phyloP scores from a whole-genome alignment of 257 asterid species.

The Schizonepeta tenuifolia region DNA sequence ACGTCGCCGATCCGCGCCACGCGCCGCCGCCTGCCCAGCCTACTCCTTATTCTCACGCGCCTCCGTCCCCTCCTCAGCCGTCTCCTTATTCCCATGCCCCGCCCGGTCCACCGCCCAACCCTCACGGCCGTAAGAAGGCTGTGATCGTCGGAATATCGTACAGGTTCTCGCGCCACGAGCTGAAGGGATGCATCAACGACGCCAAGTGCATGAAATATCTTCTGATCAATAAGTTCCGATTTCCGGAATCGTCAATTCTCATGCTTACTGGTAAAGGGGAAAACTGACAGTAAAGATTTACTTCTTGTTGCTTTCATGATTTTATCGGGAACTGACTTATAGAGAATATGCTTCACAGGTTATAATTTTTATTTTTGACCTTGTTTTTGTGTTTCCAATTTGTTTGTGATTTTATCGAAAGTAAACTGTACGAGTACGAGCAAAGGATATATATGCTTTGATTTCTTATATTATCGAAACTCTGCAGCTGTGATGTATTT shows the following conservation, averaged over 20 bases:
- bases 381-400: not conserved
- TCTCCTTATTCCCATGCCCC: constrained; percentile 78
- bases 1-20: constrained; percentile 68
- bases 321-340: constrained; percentile 5
- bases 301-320: constrained; percentile 5
- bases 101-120: constrained; percentile 70
- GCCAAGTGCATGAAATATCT: constrained; percentile 93
- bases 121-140: constrained; percentile 86
- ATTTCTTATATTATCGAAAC: not conserved
- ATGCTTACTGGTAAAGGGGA: constrained; percentile 76
- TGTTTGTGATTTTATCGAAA: constrained; percentile 9
- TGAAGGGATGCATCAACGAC: constrained; percentile 92
- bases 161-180: constrained; percentile 75
- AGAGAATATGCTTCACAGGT: constrained; percentile 27
- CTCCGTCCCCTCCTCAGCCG: constrained; percentile 53
- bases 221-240: constrained; percentile 70
- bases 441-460: not conserved
- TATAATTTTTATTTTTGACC: not conserved
- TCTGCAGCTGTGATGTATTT: not conserved
- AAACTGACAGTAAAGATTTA: constrained; percentile 16
- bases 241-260: constrained; percentile 87
- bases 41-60: constrained; percentile 64
- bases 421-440: constrained; percentile 6
- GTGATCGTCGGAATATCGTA: constrained; percentile 94
- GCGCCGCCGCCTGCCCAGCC: constrained; percentile 49